Evolutionary conservation across 176 grass and related monocot genomes (phyloP).

Genomic region (Zizania latifolia): DNA sequence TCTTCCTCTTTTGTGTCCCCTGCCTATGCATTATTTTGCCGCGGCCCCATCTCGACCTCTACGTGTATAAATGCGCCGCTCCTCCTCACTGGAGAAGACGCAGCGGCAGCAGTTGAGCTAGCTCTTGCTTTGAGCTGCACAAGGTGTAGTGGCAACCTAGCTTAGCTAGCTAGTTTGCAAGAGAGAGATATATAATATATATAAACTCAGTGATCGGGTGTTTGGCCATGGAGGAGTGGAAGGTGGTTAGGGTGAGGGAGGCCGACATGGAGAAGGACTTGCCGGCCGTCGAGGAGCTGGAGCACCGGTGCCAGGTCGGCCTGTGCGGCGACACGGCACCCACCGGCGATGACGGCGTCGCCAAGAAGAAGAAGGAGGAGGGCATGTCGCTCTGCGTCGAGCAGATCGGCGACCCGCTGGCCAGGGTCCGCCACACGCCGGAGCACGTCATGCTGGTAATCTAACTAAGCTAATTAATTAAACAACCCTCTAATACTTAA

Average conservation of each 20-base stretch:
- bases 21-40: too few species aligned
- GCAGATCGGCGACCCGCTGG: slow-evolving; percentile 55
- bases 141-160: not conserved
- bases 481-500: not conserved
- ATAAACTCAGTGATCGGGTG: not conserved
- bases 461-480: not conserved
- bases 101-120: not conserved
- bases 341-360: not conserved
- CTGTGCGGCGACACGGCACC: slow-evolving; percentile 12
- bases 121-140: not conserved
- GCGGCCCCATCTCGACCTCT: not conserved
- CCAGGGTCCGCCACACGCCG: slow-evolving; percentile 49
- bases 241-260: slow-evolving; percentile 44
- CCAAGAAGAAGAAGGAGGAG: slow-evolving; percentile 32
- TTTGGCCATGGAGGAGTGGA: slow-evolving; percentile 23
- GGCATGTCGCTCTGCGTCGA: slow-evolving; percentile 47
- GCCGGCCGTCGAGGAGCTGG: slow-evolving; percentile 48
- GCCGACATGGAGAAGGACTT: slow-evolving; percentile 51
- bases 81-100: not conserved
- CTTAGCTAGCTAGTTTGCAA: not conserved
- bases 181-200: too few species aligned
- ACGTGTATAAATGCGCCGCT: not conserved
- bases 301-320: slow-evolving; percentile 50
- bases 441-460: slow-evolving; percentile 75
- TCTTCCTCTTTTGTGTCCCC: too few species aligned